Percentiles rank a stretch among this genome's conserved stretches.
Conservation (phyloP, 192 early-diverging fungal genomes). For the Coemansia sp. region DNA sequence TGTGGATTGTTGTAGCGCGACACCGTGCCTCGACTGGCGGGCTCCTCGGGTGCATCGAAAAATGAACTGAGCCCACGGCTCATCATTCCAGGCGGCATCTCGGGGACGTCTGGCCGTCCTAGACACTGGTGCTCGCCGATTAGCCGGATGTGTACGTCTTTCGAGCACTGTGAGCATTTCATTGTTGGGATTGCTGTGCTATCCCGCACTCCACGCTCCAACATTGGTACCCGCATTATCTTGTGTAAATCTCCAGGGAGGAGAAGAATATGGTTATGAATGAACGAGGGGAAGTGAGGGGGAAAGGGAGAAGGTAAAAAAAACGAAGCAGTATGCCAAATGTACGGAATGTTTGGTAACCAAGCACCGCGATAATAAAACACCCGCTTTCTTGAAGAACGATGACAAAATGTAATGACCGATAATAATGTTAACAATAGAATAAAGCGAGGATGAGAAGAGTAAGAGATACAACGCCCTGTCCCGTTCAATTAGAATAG, state of each 20-base stretch:
- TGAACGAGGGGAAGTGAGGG: background rate
- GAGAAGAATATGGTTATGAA: background rate
- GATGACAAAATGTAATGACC: no score
- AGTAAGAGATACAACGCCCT: background rate
- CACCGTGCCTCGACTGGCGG: background rate
- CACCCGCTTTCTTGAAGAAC: no score
- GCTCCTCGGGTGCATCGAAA: constrained; percentile 26
- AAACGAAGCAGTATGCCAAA: no score
- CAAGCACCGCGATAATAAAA: no score
- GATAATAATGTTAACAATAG: background rate
- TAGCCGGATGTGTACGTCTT: constrained; percentile 51
- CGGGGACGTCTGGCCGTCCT: constrained; percentile 30
- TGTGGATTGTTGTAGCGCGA: constrained; percentile 8
- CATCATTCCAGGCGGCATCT: constrained; percentile 17
- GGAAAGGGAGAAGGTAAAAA: constrained; percentile 7
- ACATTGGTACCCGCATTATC: constrained; percentile 25
- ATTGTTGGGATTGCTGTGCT: constrained; percentile 53
- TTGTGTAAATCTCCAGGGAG: background rate
- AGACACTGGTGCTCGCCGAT: constrained; percentile 49
- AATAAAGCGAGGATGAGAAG: background rate
- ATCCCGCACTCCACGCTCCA: constrained; percentile 43
- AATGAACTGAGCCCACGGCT: constrained; percentile 41
- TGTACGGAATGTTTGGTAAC: no score
- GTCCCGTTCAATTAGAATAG: background rate
- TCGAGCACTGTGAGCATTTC: constrained; percentile 53